Evolutionary conservation across 768 basidiomycete genomes (phyloP), one percentile per base, ranked within the genome.

Genomic region (Saitozyma sp.): DNA sequence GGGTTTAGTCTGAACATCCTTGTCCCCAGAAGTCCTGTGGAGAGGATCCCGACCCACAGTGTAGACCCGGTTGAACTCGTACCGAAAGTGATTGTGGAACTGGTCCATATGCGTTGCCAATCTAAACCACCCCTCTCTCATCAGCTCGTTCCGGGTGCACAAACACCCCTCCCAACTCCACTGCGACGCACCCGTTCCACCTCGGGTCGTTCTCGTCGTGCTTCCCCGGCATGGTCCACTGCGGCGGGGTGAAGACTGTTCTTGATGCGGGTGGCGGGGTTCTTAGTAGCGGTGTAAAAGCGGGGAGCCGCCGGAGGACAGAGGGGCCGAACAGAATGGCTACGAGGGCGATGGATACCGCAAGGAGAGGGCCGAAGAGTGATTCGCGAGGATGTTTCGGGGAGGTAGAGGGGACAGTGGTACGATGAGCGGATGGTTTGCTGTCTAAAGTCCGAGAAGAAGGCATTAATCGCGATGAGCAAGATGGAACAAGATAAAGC

Each of bases 31-130:
- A 50, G 42, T 14, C 9, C 8, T 29, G 37, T n/a, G 8, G 42
- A 45, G 59, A 51, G 17, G n/a, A 17, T 3, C 6, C 11, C 14
- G 16, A 61, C 76, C 63, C 42, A 78, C 76, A 16, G 63, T 61
- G 56, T 78, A 76, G 1, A 76, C 66, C 39, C 69, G 42, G 39
- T 70, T 65, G 58, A 76, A 78, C 49, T 69, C 70, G 49, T 68
- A 67, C 63, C 73, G 50, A 59, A 78, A 78, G 57, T 76, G 73
- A 11, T 65, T 54, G 54, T 78, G 77, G 51, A 72, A 78, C 38
- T 59, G 45, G 42, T 73, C 69, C 77, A 78, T 78, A 7, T 59
- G 57, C 1, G 64, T 67, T 7, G 77, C 77, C 55, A 78, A 46
- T 5, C 73, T 71, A 62, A 62, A 50, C 41, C 50, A 63, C 29